These are phyloP conservation scores for Fraxinus nigra DNA, from an alignment of 305 asterid genomes.

Conservation along the genomic window DNA sequence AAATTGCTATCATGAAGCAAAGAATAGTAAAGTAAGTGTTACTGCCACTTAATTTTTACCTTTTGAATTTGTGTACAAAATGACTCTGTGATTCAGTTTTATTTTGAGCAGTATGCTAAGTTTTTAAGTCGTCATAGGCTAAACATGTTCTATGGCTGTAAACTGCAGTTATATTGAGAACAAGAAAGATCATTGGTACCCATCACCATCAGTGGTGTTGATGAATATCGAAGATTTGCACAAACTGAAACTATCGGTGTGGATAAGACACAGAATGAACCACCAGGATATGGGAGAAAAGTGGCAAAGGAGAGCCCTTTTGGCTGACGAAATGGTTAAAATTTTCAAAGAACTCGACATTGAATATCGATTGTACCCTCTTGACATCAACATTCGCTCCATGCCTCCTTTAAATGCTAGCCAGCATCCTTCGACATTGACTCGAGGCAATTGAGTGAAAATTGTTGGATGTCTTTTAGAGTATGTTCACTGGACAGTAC, in stretches of 20 bases:
- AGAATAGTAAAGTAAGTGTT: conserved; percentile 41
- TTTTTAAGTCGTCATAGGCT: not conserved
- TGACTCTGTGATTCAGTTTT: not conserved
- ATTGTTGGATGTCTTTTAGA: not conserved
- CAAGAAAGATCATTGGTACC: conserved; percentile 69
- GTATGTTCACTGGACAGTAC: not conserved
- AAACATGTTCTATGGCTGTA: not conserved
- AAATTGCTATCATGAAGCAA: conserved; percentile 53
- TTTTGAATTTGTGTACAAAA: not conserved
- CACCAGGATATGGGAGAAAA: conserved; percentile 72
- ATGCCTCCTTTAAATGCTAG: conserved; percentile 49
- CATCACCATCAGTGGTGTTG: conserved; percentile 47
- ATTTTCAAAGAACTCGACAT: conserved; percentile 63
- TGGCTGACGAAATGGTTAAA: conserved; percentile 60
- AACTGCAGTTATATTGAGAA: conserved; percentile 55
- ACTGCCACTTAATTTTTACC: not conserved
- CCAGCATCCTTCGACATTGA: conserved; percentile 38
- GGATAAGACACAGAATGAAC: conserved; percentile 73
- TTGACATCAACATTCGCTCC: conserved; percentile 54
- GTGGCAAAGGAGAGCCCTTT: conserved; percentile 54
- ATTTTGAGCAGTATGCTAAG: not conserved
- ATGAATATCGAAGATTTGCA: conserved; percentile 46
- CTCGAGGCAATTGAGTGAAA: conserved; percentile 21
- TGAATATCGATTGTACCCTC: conserved; percentile 62
- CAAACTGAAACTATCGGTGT: conserved; percentile 49